Evolutionary conservation across 306 rosid species (phyloP).

Genomic region (Vicia faba): DNA sequence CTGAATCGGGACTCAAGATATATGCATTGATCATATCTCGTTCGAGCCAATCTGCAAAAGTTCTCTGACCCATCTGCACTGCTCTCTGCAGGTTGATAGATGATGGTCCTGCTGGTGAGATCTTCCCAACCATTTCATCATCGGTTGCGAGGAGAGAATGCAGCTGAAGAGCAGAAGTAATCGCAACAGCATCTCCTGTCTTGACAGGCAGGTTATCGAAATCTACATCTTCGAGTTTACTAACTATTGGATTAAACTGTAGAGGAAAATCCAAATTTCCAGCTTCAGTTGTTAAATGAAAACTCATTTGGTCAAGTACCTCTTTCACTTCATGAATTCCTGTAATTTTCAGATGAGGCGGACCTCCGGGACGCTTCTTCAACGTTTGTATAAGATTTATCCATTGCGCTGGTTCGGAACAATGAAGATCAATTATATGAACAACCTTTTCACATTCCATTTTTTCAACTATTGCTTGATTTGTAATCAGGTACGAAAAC

Average conservation of each 20-base stretch:
- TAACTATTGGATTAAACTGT: conserved; percentile 65
- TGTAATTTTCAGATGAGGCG: conserved; percentile 78
- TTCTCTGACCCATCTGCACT: conserved; percentile 53
- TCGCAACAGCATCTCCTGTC: conserved; percentile 88
- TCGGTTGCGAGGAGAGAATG: conserved; percentile 76
- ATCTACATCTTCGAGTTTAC: conserved; percentile 73
- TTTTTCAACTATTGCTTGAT: conserved; percentile 79
- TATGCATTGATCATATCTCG: conserved; percentile 59
- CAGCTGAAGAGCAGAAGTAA: conserved; percentile 73
- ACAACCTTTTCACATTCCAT: conserved; percentile 76
- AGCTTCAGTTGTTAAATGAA: conserved; percentile 65
- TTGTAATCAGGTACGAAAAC: conserved; percentile 68
- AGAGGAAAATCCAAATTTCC: conserved; percentile 71
- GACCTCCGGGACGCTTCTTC: conserved; percentile 65
- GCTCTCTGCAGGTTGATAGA: conserved; percentile 52
- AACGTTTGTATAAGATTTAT: conserved; percentile 60
- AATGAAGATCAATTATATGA: conserved; percentile 81
- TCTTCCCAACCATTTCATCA: conserved; percentile 50
- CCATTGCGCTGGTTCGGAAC: conserved; percentile 84
- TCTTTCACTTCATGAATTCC: conserved; percentile 75
- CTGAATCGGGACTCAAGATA: conserved; percentile 59
- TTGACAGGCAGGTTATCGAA: conserved; percentile 68
- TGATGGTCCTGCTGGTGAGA: conserved; percentile 55
- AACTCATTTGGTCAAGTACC: conserved; percentile 68
- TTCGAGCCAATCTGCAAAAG: conserved; percentile 71